These are phyloP conservation scores for Aristolochia contorta DNA, from an alignment of 164 flowering plant genomes.

Conservation along the genomic window DNA sequence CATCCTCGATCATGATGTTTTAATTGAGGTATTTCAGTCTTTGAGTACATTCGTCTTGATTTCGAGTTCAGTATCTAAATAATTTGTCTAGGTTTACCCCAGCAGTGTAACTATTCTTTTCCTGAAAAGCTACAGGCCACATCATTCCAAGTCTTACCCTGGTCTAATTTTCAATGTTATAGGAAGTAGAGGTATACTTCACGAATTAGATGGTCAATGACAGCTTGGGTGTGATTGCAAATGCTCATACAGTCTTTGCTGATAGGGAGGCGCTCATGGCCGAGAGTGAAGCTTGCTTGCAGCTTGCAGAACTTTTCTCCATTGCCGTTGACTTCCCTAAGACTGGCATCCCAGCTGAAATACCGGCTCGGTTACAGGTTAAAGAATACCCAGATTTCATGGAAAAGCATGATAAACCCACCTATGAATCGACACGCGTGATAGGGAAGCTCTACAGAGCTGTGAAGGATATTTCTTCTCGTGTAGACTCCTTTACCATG, in stretches of 20 bases:
- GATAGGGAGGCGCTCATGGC: conserved; percentile 48
- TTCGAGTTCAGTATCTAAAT: no score
- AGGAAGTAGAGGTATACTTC: conserved; percentile 75
- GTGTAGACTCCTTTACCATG: conserved; percentile 34
- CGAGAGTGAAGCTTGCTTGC: conserved; percentile 34
- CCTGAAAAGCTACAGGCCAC: no score
- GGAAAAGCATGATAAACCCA: conserved; percentile 67
- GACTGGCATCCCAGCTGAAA: conserved; percentile 73
- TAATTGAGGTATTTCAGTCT: conserved; percentile 18
- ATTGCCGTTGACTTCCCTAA: conserved; percentile 84
- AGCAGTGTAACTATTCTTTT: no score
- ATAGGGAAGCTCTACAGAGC: conserved; percentile 42
- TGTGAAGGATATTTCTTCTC: conserved; percentile 41
- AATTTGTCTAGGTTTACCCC: no score
- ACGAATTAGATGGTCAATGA: conserved; percentile 70
- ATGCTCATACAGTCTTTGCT: conserved; percentile 69
- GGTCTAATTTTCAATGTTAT: conserved; percentile 5
- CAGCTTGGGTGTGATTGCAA: conserved; percentile 70
- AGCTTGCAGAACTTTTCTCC: conserved; percentile 61
- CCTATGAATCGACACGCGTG: conserved; percentile 39
- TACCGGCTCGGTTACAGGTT: conserved; percentile 44
- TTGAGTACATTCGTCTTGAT: no score
- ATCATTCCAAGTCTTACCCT: no score
- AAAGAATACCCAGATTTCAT: conserved; percentile 83
- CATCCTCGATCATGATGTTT: conserved; percentile 62